These are phyloP conservation scores for Hyaloperonospora brassicae DNA, from an alignment of 352 stramenopile species.

Conservation along the genomic window DNA sequence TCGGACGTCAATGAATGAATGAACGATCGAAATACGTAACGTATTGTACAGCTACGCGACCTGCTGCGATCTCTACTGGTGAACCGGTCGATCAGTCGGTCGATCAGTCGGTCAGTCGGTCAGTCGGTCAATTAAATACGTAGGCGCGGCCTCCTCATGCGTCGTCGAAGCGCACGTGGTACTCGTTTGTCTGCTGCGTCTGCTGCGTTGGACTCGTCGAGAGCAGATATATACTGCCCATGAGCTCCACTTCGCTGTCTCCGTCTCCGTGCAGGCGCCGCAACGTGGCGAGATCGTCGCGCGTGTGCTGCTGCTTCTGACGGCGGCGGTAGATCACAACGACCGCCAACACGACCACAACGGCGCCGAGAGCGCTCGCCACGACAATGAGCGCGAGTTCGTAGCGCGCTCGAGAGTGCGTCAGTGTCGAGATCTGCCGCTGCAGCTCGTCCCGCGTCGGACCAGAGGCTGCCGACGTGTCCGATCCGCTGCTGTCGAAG, in stretches of 20 bases:
- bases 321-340: constrained; percentile 10
- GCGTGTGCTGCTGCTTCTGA: constrained; percentile 18
- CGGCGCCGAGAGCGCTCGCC: constrained; percentile 9
- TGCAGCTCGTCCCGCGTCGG: constrained; percentile 17
- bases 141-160: too few species aligned
- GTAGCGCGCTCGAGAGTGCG: constrained; percentile 22
- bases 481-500: constrained; percentile 6
- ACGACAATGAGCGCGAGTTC: constrained; percentile 30
- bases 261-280: constrained; percentile 34
- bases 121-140: too few species aligned
- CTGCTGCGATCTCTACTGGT: too few species aligned
- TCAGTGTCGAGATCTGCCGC: constrained; percentile 14
- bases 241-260: constrained; percentile 33
- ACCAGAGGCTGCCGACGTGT: constrained; percentile 10
- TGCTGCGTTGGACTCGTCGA: constrained; percentile 18
- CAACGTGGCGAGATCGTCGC: constrained; percentile 29
- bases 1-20: too few species aligned
- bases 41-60: too few species aligned
- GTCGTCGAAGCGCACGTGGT: too few species aligned
- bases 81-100: too few species aligned
- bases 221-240: constrained; percentile 37
- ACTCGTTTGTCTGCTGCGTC: too few species aligned
- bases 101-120: too few species aligned
- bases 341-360: constrained; percentile 11
- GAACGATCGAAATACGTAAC: too few species aligned